Evolutionary conservation across 495 filamentous ascomycete species (phyloP), one percentile per base, ranked within the genome.

Genomic region (Tuber umbilicatum): DNA sequence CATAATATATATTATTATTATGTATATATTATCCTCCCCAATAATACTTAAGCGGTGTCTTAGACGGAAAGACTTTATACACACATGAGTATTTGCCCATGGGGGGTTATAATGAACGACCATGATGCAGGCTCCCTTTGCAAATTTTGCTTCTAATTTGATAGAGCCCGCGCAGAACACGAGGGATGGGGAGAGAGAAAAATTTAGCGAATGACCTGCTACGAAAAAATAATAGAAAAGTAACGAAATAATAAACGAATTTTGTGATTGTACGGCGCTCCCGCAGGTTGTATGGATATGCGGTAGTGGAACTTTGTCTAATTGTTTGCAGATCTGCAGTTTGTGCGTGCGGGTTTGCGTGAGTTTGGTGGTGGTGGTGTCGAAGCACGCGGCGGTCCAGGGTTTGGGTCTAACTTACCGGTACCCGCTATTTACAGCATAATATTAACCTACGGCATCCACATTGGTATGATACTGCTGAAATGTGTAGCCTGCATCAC

Each of bases 101-200:
- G 95, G 95, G 47, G 95, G 95, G 55, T 90, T 91, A 83, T 99
- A 99, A 74, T 92, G 90, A 74, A 88, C 89, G 68, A 81, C 79
- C 80, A 81, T 81, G 73, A 35, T 75, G 78, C 43, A 70, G 73
- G 50, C 67, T 72, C 81, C 72, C 75, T 60, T 64, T 35, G 55
- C 55, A 35, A 31, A 35, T 12, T 35, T 27, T 31, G 10, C n/a
- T 27, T n/a, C 50, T 17, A 35, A 31, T 31, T 35, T 16, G 55
- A 64, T 5, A 64, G n/a, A 17, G 55, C 70, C 74, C 76, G 45
- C 38, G 45, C 47, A 31, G 68, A 69, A 40, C 16, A 19, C 39
- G 31, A 7, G 39, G 68, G 71, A 68, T 42, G 39, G 67, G 47
- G 41, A 50, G 42, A 60, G 42, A 67, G 38, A 70, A 71, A 64